Base-by-base conservation (phyloP, 139 green algal species). In the Haematococcus lacustris region DNA sequence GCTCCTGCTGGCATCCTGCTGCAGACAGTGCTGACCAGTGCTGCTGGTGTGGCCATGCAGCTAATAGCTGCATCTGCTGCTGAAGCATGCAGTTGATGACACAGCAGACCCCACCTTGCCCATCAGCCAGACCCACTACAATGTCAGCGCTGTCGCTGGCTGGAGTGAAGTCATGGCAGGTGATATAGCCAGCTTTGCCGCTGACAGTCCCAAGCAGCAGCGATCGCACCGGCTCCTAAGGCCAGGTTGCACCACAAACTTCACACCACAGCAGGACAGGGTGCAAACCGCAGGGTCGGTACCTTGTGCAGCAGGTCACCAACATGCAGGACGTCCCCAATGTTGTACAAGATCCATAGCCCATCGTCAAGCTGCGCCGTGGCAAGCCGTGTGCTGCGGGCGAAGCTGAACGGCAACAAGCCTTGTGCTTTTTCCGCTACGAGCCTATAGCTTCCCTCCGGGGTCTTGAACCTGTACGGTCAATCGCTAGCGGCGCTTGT, bases 111-210 rank as follows among this genome's bases (percentile, higher is more conserved):
- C 7, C 65, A 93, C 88, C 85, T 71, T 88, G 74, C 6, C 89
- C 89, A 33, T 87, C 90, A 9, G 71, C 75, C 3, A 93, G 66
- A 6, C 89, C 89, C 1, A 94, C 81, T 0, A 93, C 70, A 26
- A 92, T 43, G 65, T 94, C 89, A 1, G 80, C 64, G 2, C 81
- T 83, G 37, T 94, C 89, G 35, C 68, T 63, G 3, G 82, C 63
- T 3, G 73, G 23, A 5, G 59, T 38, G 38, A 83, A 88, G 0
- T 80, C 78, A 51, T 90, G 81, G 75, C 86, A 91, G 17, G 83
- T 86, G 86, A 84, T 32, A 78, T 78, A 0, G 63, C 76, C 9
- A 70, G 43, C 0, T 65, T 65, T 13, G 64, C 43, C 3, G 68
- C n/a, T 6, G 68, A 70, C 33, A 40, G 38, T 71, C 40, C 66